These are phyloP conservation scores for Aspergillus quadricinctus DNA, from an alignment of 2,329 filamentous ascomycete genomes.

Conservation along the genomic window DNA sequence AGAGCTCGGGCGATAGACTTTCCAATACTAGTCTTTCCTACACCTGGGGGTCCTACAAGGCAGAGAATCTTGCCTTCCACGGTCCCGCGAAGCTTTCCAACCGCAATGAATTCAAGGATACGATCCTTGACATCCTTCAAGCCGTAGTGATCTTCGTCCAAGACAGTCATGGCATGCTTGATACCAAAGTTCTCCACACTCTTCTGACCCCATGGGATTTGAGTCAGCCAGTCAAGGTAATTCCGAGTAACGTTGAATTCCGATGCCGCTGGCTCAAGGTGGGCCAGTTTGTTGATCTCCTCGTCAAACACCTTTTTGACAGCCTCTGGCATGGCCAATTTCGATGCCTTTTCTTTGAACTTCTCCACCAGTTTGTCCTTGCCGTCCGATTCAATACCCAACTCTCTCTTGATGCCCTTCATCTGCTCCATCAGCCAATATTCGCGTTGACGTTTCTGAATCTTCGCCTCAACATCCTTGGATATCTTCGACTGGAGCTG, in stretches of 20 bases:
- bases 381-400: constrained; percentile 94
- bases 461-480: constrained; percentile 96
- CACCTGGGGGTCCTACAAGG: constrained; percentile 93
- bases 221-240: constrained; percentile 97
- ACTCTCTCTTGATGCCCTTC: constrained; percentile 94
- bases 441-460: constrained; percentile 93
- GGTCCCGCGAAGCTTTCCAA: constrained; percentile 92
- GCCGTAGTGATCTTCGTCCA: constrained; percentile 96
- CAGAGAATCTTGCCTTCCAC: constrained; percentile 98
- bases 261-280: constrained; percentile 90
- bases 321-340: constrained; percentile 92
- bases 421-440: constrained; percentile 99
- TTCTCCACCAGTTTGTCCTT: constrained; percentile 98
- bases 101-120: constrained; percentile 96
- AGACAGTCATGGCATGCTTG: constrained; percentile 78
- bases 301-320: constrained; percentile 98
- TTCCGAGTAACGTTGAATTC: constrained; percentile 99
- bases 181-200: constrained; percentile 97
- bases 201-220: constrained; percentile 94
- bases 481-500: constrained; percentile 95
- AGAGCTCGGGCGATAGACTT: constrained; percentile 95
- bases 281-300: constrained; percentile 93
- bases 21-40: constrained; percentile 97
- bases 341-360: constrained; percentile 91
- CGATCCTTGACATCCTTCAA: constrained; percentile 98